Conservation (phyloP, 192 early-diverging fungal genomes). For the Podila clonocystis region DNA sequence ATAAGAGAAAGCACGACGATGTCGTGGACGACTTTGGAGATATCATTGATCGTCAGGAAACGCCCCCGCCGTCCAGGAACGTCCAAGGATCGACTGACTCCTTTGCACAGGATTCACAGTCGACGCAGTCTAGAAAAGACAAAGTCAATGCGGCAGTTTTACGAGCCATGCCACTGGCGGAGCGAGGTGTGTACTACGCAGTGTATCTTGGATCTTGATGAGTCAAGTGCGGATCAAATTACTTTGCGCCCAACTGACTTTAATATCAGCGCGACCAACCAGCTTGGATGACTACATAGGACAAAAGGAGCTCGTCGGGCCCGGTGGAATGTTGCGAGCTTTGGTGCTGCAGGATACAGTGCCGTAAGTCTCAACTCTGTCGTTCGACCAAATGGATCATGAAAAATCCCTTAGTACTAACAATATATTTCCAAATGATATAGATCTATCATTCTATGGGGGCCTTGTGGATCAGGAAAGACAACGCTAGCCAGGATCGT, state of each 20-base stretch:
- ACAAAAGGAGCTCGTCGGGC: conserved; percentile 75
- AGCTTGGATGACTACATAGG: conserved; percentile 76
- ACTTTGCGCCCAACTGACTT: background rate
- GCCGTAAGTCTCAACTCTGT: conserved; percentile 36
- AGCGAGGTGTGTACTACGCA: conserved; percentile 47
- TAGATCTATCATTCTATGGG: conserved; percentile 84
- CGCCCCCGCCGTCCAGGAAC: background rate
- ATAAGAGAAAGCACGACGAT: conserved; percentile 32
- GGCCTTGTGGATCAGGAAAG: conserved; percentile 50
- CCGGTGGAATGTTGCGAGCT: conserved; percentile 66
- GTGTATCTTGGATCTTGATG: background rate
- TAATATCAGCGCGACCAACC: conserved; percentile 58
- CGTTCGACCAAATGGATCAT: too few species aligned
- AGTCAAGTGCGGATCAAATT: background rate
- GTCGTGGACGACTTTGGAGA: conserved; percentile 16
- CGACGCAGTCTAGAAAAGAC: conserved; percentile 31
- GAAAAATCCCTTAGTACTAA: too few species aligned
- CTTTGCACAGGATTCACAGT: background rate
- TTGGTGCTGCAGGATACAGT: conserved; percentile 75
- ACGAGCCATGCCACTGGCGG: conserved; percentile 68
- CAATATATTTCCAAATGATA: background rate
- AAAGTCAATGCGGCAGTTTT: conserved; percentile 26
- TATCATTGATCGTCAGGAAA: background rate
- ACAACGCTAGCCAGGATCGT: conserved; percentile 58
- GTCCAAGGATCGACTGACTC: background rate